Conservation (phyloP, 1,284 basidiomycete species). For the Schizophyllum commune region DNA sequence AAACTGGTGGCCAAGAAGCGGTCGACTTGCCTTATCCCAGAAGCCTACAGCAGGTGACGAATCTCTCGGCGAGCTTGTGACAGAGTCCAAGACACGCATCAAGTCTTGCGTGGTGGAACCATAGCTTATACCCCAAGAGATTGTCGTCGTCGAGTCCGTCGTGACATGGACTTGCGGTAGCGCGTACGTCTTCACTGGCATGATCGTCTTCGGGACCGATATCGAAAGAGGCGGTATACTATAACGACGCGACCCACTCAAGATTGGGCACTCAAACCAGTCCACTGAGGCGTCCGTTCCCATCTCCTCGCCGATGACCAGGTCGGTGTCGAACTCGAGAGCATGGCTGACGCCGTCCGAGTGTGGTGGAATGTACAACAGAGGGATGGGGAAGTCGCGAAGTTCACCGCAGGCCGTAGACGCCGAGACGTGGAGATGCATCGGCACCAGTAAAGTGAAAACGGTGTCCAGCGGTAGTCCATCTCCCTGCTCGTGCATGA, state of each 20-base stretch:
- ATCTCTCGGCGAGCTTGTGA: conserved; percentile 79
- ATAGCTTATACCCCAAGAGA: conserved; percentile 91
- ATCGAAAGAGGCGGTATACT: conserved; percentile 54
- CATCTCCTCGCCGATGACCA: conserved; percentile 90
- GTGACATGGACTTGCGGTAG: conserved; percentile 64
- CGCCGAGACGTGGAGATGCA: conserved; percentile 73
- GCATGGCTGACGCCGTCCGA: conserved; percentile 31
- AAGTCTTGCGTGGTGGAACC: conserved; percentile 85
- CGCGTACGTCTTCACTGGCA: conserved; percentile 93
- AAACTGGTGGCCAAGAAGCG: not conserved
- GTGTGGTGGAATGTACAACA: conserved; percentile 52
- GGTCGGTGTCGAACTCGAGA: conserved; percentile 68
- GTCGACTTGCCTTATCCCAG: conserved; percentile 74
- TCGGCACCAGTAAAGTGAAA: conserved; percentile 80
- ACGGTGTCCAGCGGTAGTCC: conserved; percentile 66
- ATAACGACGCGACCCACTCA: conserved; percentile 30
- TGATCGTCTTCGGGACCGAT: conserved; percentile 83
- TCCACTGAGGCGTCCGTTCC: conserved; percentile 64
- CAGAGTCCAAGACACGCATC: conserved; percentile 75
- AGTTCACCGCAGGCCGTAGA: conserved; percentile 57
- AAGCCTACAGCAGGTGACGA: conserved; percentile 86
- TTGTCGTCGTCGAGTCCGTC: conserved; percentile 61
- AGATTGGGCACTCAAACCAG: conserved; percentile 53
- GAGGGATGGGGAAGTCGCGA: conserved; percentile 76
- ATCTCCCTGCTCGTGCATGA: conserved; percentile 62